phyloP scores from a whole-genome alignment of 2,329 filamentous ascomycete genomes.

The Colletotrichum horii region DNA sequence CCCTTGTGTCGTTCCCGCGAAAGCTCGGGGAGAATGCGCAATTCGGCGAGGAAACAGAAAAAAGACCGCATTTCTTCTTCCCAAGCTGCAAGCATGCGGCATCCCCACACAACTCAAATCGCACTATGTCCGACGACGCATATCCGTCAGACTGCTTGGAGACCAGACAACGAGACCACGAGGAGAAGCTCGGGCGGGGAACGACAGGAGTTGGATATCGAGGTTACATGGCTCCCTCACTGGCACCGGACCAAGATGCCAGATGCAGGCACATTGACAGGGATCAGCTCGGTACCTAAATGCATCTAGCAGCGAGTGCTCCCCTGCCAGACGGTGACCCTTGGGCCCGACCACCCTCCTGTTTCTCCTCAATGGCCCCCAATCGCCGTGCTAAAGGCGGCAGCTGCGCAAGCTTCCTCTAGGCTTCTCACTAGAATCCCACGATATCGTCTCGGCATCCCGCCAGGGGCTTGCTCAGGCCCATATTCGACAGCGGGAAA shows the following conservation, averaged over 20 bases:
- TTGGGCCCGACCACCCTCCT: neutral
- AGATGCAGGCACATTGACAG: conserved; percentile 9
- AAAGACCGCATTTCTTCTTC: neutral
- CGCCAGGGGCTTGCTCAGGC: neutral
- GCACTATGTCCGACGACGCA: neutral
- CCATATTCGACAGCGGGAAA: neutral
- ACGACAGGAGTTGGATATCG: neutral
- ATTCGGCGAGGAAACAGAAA: neutral
- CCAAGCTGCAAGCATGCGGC: neutral
- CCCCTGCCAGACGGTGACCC: neutral
- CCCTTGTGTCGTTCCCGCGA: neutral
- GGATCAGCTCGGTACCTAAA: conserved; percentile 12
- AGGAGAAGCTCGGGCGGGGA: conserved; percentile 3
- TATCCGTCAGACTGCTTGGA: neutral
- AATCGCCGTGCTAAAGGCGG: neutral
- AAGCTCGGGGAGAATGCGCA: neutral
- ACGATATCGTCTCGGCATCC: neutral
- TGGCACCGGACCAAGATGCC: conserved; percentile 16
- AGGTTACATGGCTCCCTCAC: conserved; percentile 13
- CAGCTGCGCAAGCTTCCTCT: neutral
- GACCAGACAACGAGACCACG: neutral
- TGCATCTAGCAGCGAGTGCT: neutral
- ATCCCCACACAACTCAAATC: neutral
- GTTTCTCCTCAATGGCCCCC: neutral
- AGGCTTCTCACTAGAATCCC: neutral